phyloP scores from a whole-genome alignment of 2,329 filamentous ascomycete species.

The Stylonectria norvegica region DNA sequence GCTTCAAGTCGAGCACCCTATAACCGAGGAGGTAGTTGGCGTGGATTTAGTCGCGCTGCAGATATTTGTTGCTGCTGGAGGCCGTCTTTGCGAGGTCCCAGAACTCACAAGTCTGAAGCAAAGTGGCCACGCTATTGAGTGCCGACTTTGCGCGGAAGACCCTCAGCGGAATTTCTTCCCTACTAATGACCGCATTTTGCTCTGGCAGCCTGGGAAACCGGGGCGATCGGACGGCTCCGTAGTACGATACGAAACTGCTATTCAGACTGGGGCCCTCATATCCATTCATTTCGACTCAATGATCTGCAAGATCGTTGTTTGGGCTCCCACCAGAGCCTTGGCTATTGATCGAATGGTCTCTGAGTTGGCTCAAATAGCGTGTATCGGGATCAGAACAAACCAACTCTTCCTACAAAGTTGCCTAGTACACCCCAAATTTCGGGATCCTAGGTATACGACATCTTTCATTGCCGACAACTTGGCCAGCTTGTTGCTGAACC shows the following conservation, averaged over 20 bases:
- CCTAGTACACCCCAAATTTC: conserved; percentile 60
- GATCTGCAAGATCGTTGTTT: conserved; percentile 45
- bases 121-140: conserved; percentile 41
- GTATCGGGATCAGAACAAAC: conserved; percentile 54
- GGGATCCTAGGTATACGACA: conserved; percentile 45
- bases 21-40: conserved; percentile 13
- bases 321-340: conserved; percentile 35
- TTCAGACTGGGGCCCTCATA: conserved; percentile 34
- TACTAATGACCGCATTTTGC: conserved; percentile 32
- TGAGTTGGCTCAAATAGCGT: conserved; percentile 34
- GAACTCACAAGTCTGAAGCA: conserved; percentile 16
- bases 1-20: conserved; percentile 43
- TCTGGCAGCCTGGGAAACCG: conserved; percentile 27
- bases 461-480: conserved; percentile 66
- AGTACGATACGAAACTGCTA: conserved; percentile 41
- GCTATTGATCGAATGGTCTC: conserved; percentile 35
- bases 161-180: conserved; percentile 37
- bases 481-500: conserved; percentile 51
- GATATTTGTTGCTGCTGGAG: conserved; percentile 7
- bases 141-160: conserved; percentile 43
- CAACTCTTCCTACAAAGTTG: conserved; percentile 68
- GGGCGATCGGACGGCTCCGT: conserved; percentile 11
- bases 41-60: conserved; percentile 13
- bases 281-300: conserved; percentile 47
- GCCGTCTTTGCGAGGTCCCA: conserved; percentile 1